A percentile compares a stretch with the other conserved stretches of the same genome.
Evolutionary conservation across 768 basidiomycete species (phyloP).

Genomic region (Aureoboletus auriporus): DNA sequence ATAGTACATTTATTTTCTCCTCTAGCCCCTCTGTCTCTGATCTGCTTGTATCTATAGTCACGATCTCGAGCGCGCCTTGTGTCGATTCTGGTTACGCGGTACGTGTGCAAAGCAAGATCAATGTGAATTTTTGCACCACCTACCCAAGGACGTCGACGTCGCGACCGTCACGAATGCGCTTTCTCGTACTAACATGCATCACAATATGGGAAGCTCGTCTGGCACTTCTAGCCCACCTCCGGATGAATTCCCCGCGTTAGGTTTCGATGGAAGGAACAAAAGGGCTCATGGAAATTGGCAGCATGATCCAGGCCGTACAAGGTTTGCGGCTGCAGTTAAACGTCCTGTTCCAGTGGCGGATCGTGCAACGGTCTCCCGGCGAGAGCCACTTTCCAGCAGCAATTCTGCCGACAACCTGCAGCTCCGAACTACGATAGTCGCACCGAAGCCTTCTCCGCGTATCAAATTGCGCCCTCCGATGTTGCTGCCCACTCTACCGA

Average conservation of each 20-base stretch:
- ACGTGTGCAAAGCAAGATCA: constrained; percentile 95
- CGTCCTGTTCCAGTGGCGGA: constrained; percentile 39
- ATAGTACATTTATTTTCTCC: constrained; percentile 18
- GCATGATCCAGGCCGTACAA: constrained; percentile 81
- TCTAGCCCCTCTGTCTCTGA: constrained; percentile 6
- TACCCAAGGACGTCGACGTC: constrained; percentile 84
- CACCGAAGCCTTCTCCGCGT: constrained; percentile 79
- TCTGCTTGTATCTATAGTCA: constrained; percentile 51
- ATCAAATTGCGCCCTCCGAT: constrained; percentile 79
- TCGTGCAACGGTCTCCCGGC: constrained; percentile 31
- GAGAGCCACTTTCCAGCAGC: constrained; percentile 50
- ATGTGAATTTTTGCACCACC: constrained; percentile 94
- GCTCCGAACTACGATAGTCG: constrained; percentile 65
- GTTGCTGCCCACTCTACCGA: constrained; percentile 83
- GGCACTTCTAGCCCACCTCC: constrained; percentile 29
- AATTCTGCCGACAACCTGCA: constrained; percentile 57
- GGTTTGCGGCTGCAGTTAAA: constrained; percentile 91
- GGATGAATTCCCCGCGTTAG: constrained; percentile 72
- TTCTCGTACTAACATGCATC: constrained; percentile 58
- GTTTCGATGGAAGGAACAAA: constrained; percentile 44
- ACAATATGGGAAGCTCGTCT: constrained; percentile 35
- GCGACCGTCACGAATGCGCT: constrained; percentile 63
- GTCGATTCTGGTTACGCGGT: constrained; percentile 96
- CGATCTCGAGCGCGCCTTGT: constrained; percentile 89
- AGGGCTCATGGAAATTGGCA: constrained; percentile 41